Conservation (phyloP, 2,329 filamentous ascomycete species). For the Pleomassaria siparia region DNA sequence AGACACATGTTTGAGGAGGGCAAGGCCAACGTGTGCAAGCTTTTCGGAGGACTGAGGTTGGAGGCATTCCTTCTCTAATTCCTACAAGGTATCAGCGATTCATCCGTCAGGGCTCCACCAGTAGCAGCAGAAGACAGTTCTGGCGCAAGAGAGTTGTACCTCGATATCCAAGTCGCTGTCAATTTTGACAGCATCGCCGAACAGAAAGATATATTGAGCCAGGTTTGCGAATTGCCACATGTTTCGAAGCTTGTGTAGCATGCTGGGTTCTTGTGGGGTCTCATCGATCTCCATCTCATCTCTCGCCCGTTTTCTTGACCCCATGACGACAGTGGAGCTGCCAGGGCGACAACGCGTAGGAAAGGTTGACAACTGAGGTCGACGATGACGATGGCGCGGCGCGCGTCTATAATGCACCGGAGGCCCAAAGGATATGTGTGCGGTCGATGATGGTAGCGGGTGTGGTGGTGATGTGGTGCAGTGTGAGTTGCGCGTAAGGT, state of each 20-base stretch:
- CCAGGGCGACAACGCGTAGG: conserved; percentile 38
- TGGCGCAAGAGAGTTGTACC: conserved; percentile 55
- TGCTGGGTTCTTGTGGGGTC: conserved; percentile 44
- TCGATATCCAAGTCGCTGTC: conserved; percentile 87
- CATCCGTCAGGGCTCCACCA: conserved; percentile 5
- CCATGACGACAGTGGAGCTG: conserved; percentile 33
- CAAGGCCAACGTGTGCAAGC: conserved; percentile 79
- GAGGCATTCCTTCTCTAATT: conserved; percentile 84
- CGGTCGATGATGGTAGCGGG: neutral
- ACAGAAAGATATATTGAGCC: conserved; percentile 90
- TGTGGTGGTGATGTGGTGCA: neutral
- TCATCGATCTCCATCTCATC: conserved; percentile 58
- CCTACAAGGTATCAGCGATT: conserved; percentile 56
- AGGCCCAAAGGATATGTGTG: neutral
- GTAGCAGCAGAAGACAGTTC: conserved; percentile 15
- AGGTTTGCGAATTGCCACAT: conserved; percentile 96
- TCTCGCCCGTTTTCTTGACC: conserved; percentile 43
- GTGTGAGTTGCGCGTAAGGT: conserved; percentile 1
- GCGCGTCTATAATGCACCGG: neutral
- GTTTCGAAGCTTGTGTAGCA: conserved; percentile 71
- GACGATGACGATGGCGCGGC: neutral
- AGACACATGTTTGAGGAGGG: conserved; percentile 87
- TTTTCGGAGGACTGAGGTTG: conserved; percentile 71
- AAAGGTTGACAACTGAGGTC: conserved; percentile 5
- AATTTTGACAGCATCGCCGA: conserved; percentile 86